These are phyloP conservation scores for Agapanthus africanus DNA, from an alignment of 106 monocot species.

Conservation along the genomic window DNA sequence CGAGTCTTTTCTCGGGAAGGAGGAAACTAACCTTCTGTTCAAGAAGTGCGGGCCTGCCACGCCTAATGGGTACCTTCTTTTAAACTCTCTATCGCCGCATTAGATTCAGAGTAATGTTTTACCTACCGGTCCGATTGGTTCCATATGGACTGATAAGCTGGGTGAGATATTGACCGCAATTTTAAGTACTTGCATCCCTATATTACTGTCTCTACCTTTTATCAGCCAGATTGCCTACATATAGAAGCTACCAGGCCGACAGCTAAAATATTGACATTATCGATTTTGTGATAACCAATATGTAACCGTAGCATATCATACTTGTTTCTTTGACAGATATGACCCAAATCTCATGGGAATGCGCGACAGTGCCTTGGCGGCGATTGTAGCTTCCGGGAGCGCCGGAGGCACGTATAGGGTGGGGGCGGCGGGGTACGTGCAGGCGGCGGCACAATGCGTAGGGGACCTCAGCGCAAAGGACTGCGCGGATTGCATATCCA, in stretches of 20 bases:
- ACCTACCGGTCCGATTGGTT: no score
- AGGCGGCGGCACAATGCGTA: slow-evolving; percentile 57
- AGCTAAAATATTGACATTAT: no score
- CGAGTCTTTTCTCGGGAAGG: slow-evolving; percentile 54
- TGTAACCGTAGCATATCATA: no score
- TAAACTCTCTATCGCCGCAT: no score
- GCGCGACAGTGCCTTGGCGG: slow-evolving; percentile 38
- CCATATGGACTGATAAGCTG: no score
- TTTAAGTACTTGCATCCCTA: no score
- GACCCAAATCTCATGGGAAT: slow-evolving; percentile 17
- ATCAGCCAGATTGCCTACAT: no score
- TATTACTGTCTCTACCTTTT: no score
- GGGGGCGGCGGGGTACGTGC: slow-evolving; percentile 33
- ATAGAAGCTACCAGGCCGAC: no score
- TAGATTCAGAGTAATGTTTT: no score
- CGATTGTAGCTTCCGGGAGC: slow-evolving; percentile 3
- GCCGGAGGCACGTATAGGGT: slow-evolving; percentile 33
- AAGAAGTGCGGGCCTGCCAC: slow-evolving; percentile 51
- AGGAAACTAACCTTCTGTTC: slow-evolving; percentile 61
- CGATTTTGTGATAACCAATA: no score
- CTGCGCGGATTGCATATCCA: slow-evolving; percentile 38
- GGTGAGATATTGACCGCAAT: no score
- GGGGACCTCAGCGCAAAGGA: slow-evolving; percentile 42
- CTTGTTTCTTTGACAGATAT: slow-evolving; percentile 5
- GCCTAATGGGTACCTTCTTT: slow-evolving; percentile 11